Evolutionary conservation across 805 yeast species (phyloP).

Genomic region (Saccharomycopsis sp.): DNA sequence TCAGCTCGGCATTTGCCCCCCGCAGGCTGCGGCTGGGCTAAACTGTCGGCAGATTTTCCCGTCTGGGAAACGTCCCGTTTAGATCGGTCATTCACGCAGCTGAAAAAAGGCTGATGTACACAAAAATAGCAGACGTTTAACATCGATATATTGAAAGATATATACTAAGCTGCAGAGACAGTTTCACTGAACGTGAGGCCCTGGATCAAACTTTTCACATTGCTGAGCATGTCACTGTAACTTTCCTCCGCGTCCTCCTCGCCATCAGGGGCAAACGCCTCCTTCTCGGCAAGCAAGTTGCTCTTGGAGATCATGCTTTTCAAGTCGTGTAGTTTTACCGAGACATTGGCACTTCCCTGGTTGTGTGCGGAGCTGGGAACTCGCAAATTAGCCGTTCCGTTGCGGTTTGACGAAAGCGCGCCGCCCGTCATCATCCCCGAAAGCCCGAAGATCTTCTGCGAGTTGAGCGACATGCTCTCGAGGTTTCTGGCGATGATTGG

Average conservation of each 20-base stretch:
- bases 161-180: not conserved
- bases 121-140: too few species aligned
- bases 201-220: not conserved
- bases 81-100: not conserved
- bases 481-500: not conserved
- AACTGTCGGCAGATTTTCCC: not conserved
- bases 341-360: not conserved
- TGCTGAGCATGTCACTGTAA: not conserved
- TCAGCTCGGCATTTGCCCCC: not conserved
- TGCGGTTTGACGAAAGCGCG: not conserved
- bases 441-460: constrained; percentile 7
- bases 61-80: not conserved
- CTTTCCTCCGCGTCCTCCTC: not conserved
- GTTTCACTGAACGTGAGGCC: not conserved
- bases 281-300: not conserved
- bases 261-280: not conserved
- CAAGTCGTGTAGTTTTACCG: constrained; percentile 2
- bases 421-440: not conserved
- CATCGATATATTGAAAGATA: not conserved
- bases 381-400: not conserved
- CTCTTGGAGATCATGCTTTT: constrained; percentile 1
- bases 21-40: too few species aligned
- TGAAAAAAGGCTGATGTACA: not conserved
- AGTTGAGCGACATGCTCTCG: not conserved
- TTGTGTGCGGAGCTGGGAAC: constrained; percentile 4